Evolutionary conservation across 768 basidiomycete species (phyloP).

Genomic region (Suillus weaverae): DNA sequence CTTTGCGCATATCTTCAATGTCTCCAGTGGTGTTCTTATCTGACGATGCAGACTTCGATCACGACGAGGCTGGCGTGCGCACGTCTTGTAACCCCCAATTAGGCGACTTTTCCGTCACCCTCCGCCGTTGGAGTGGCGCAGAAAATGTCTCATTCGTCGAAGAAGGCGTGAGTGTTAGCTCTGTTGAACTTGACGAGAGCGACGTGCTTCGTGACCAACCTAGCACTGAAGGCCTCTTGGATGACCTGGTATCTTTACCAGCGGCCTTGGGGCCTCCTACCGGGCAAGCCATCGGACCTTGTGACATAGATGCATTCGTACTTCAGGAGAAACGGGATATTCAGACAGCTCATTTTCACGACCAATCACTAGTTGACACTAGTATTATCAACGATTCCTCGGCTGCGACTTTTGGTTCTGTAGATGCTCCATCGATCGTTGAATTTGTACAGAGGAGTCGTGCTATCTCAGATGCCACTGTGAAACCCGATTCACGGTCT

Average conservation of each 20-base stretch:
- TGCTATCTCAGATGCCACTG: slow-evolving; percentile 32
- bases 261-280: not conserved
- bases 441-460: slow-evolving; percentile 22
- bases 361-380: not conserved
- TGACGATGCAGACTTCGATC: not conserved
- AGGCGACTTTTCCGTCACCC: not conserved
- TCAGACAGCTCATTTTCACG: not conserved
- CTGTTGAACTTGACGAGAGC: not conserved
- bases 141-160: not conserved
- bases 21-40: not conserved
- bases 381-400: not conserved
- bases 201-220: not conserved
- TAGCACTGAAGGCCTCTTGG: not conserved
- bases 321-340: not conserved
- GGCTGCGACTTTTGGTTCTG: not conserved
- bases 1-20: not conserved
- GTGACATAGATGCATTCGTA: not conserved
- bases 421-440: not conserved
- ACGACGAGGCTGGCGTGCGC: not conserved
- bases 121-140: not conserved
- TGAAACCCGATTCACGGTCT: slow-evolving; percentile 20
- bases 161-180: not conserved
- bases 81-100: not conserved
- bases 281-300: not conserved
- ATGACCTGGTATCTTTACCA: not conserved